Base-by-base conservation (phyloP, 192 early-diverging fungal species). In the Backusella macrospora region DNA sequence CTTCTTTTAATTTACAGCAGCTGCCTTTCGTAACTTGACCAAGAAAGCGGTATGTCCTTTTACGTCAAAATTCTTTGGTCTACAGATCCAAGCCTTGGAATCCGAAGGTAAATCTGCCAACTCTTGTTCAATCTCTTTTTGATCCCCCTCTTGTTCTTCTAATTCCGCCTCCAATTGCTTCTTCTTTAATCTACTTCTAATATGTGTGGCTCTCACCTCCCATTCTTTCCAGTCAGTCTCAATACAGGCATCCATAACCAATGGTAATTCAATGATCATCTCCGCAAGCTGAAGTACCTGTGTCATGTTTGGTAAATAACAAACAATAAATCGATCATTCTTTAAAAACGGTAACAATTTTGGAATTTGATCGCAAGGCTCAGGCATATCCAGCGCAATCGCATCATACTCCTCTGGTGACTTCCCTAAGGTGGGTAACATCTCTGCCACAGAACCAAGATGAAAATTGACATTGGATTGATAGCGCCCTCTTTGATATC, bases 271-370 rank as follows among this genome's bases (percentile, higher is more conserved):
- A 16, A 59, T 62, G 39, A 88, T 71, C 64, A 76, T 65, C 29
- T 83, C 76, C 10, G 80, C 76, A 9, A 88, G 59, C 16, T 85
- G 80, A 12, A 88, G 71, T 16, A 88, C 80, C 49, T 88, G 86
- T 2, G 86, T 84, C 82, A 88, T 84, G 63, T 88, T 88, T 29
- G 85, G 85, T 43, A 88, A 76, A 68, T 88, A 88, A 14, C 85
- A 81, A 15, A 85, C 81, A 67, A 88, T 64, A 71, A 84, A 86
- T 4, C 84, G 80, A 70, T 86, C 86, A 10, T 82, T 80, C n/a
- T 79, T 78, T 18, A 88, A 64, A 2, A 76, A 67, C 6, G 85
- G 83, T 6, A 81, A 52, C 6, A 88, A 38, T 14, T 66, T 73
- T 0, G 75, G 43, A 4, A 86, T 69, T 10, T 77, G 77, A 6